A percentile compares a stretch with the other conserved stretches of the same genome.
These are phyloP conservation scores for Cordia subcordata DNA, from an alignment of 257 asterid genomes.

Conservation along the genomic window DNA sequence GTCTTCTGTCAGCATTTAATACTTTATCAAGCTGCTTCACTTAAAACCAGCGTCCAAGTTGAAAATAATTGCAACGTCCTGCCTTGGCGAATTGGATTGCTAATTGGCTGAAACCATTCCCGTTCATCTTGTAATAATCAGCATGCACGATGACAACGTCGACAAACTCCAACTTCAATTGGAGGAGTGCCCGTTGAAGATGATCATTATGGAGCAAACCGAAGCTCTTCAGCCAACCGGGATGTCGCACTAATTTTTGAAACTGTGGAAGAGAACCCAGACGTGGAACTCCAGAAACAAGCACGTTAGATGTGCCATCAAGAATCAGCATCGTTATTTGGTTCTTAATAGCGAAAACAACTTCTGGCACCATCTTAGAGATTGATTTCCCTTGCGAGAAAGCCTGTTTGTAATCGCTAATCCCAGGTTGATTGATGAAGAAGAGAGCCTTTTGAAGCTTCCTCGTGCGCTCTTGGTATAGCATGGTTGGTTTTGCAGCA, in stretches of 20 bases:
- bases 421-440: slow-evolving; percentile 2
- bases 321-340: background rate
- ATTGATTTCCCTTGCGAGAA: slow-evolving; percentile 9
- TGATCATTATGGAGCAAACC: background rate
- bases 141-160: slow-evolving; percentile 2
- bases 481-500: background rate
- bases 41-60: too few species aligned
- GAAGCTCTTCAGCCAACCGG: background rate
- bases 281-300: slow-evolving; percentile 8
- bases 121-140: background rate
- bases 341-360: slow-evolving; percentile 1
- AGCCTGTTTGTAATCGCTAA: slow-evolving; percentile 8
- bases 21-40: too few species aligned
- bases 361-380: slow-evolving; percentile 6
- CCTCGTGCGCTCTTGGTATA: background rate
- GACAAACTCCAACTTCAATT: background rate
- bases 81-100: too few species aligned
- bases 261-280: background rate
- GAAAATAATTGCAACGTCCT: too few species aligned
- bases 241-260: background rate
- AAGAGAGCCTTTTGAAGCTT: background rate
- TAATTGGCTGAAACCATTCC: too few species aligned
- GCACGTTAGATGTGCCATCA: background rate
- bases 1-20: too few species aligned
- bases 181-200: background rate